phyloP scores from a whole-genome alignment of 768 basidiomycete species.

The Mycena chlorophos region DNA sequence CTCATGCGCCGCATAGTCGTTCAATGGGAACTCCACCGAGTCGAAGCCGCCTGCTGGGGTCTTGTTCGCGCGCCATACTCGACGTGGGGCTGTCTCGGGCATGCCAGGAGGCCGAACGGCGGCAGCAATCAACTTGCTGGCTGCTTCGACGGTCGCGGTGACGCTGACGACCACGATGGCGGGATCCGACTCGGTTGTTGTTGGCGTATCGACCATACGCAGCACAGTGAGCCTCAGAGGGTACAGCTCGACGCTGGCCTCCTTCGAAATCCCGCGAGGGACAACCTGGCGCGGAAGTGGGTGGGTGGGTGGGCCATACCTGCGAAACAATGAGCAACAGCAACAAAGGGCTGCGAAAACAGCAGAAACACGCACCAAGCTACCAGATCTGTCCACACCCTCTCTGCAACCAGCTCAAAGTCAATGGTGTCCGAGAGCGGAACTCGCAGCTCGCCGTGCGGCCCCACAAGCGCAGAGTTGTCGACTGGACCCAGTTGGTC shows the following conservation, averaged over 20 bases:
- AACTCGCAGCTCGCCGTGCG: conserved; percentile 46
- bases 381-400: conserved; percentile 67
- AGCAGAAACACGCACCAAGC: conserved; percentile 56
- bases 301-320: conserved; percentile 67
- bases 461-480: conserved; percentile 65
- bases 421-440: conserved; percentile 61
- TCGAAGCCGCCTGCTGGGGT: conserved; percentile 34
- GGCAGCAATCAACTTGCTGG: conserved; percentile 43
- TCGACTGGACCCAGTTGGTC: conserved; percentile 72
- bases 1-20: conserved; percentile 31
- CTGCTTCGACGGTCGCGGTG: conserved; percentile 47
- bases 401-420: conserved; percentile 72
- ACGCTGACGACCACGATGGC: conserved; percentile 49
- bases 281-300: conserved; percentile 71
- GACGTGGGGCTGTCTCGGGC: conserved; percentile 39
- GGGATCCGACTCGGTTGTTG: conserved; percentile 27
- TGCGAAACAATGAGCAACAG: conserved; percentile 30
- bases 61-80: conserved; percentile 62
- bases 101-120: conserved; percentile 34
- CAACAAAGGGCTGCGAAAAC: conserved; percentile 8
- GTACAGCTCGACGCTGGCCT: conserved; percentile 65
- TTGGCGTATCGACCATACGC: conserved; percentile 31
- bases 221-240: conserved; percentile 66
- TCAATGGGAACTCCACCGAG: conserved; percentile 35
- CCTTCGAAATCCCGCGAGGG: conserved; percentile 50